phyloP scores from a whole-genome alignment of 2,329 filamentous ascomycete genomes.

The Emergomyces africanus region DNA sequence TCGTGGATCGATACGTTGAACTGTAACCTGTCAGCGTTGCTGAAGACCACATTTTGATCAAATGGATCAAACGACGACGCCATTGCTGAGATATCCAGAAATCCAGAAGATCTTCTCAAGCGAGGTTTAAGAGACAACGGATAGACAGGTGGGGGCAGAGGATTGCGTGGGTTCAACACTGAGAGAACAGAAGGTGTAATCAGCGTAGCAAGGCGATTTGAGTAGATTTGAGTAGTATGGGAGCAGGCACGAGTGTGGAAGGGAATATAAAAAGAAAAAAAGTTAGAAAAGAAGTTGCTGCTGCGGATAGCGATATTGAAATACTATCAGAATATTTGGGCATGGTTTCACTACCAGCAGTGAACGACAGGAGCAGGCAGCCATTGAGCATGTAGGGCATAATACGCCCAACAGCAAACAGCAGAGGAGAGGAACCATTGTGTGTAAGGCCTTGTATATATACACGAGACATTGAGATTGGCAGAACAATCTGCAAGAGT shows the following conservation, averaged over 20 bases:
- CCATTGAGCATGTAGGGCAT: background rate
- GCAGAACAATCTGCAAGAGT: constrained; percentile 1
- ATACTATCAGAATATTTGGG: background rate
- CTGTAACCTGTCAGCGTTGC: constrained; percentile 30
- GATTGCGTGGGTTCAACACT: background rate
- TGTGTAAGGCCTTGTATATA: background rate
- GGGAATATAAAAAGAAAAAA: background rate
- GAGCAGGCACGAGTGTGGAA: background rate
- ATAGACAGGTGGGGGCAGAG: background rate
- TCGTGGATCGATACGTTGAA: constrained; percentile 30
- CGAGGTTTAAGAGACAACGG: background rate
- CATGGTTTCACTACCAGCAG: background rate
- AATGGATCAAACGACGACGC: constrained; percentile 36
- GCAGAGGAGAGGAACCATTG: background rate
- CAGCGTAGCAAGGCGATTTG: background rate
- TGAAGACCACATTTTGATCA: constrained; percentile 39
- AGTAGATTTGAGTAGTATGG: background rate
- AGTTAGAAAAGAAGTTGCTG: background rate
- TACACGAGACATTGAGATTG: background rate
- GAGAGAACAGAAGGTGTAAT: background rate
- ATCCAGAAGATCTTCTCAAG: background rate
- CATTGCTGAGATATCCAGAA: background rate
- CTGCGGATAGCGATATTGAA: background rate
- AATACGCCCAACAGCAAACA: background rate
- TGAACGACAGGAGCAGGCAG: background rate